A percentile compares a stretch with the other conserved stretches of the same genome.
Conservation (phyloP, 2,329 filamentous ascomycete species). For the Pseudophaeomoniella oleicola region DNA sequence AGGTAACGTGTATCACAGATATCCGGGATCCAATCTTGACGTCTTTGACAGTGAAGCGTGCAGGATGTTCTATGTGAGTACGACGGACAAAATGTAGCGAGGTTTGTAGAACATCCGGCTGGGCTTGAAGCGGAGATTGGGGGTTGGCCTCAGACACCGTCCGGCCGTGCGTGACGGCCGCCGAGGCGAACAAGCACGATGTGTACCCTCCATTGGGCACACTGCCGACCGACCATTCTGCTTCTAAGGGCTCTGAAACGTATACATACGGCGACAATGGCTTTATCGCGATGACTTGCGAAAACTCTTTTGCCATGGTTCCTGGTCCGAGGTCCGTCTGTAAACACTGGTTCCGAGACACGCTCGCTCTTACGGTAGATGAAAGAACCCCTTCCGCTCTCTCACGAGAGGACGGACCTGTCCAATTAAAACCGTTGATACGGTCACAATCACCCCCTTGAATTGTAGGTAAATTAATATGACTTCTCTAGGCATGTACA, state of each 20-base stretch:
- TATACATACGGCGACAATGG: neutral
- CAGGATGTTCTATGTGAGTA: constrained; percentile 41
- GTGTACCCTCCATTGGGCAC: constrained; percentile 61
- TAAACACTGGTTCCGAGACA: too few relatives aligned
- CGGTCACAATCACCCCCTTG: too few relatives aligned
- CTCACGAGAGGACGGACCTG: too few relatives aligned
- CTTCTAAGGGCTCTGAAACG: neutral
- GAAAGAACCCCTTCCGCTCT: too few relatives aligned
- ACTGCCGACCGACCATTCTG: constrained; percentile 1
- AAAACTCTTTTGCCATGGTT: neutral
- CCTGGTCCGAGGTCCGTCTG: too few relatives aligned
- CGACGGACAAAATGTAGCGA: constrained; percentile 53
- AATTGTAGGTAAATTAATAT: too few relatives aligned
- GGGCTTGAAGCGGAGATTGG: constrained; percentile 30
- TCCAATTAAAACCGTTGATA: too few relatives aligned
- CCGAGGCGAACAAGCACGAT: constrained; percentile 45
- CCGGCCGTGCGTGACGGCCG: constrained; percentile 43
- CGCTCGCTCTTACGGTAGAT: too few relatives aligned
- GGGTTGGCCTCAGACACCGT: constrained; percentile 35
- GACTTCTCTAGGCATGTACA: too few relatives aligned
- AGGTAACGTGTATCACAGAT: constrained; percentile 47
- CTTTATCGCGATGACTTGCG: neutral
- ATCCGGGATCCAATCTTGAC: constrained; percentile 51
- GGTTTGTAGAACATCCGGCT: constrained; percentile 48
- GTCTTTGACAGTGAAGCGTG: constrained; percentile 43